phyloP scores from a whole-genome alignment of 257 asterid species.

The Solanum neorickii region DNA sequence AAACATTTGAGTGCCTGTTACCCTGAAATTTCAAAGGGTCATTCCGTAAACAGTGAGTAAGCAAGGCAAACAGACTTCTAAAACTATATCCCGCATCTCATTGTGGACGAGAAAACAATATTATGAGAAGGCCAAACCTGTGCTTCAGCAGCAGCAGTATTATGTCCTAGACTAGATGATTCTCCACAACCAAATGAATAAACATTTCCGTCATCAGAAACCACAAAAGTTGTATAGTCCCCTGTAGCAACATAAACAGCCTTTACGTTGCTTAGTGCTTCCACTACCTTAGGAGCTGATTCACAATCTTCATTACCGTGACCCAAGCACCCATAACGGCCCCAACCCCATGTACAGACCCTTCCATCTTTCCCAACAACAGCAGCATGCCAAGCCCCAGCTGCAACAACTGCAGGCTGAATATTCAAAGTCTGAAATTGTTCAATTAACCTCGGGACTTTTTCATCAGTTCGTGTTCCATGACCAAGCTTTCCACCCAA shows the following conservation, averaged over 20 bases:
- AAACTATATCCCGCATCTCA: background rate
- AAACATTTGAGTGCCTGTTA: constrained; percentile 48
- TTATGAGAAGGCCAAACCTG: constrained; percentile 46
- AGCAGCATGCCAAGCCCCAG: constrained; percentile 99
- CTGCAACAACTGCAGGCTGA: constrained; percentile 86
- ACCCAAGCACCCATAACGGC: constrained; percentile 96
- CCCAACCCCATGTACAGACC: constrained; percentile 99
- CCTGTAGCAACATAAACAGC: constrained; percentile 95
- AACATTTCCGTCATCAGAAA: constrained; percentile 75
- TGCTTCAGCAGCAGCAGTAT: constrained; percentile 44
- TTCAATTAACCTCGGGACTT: constrained; percentile 76
- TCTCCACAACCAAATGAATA: constrained; percentile 97
- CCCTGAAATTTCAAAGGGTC: constrained; percentile 28
- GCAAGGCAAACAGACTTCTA: background rate
- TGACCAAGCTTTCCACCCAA: constrained; percentile 99
- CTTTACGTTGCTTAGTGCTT: constrained; percentile 58
- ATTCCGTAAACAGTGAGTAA: background rate
- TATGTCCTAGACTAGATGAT: constrained; percentile 93
- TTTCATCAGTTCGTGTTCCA: constrained; percentile 74
- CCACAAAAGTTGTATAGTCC: constrained; percentile 89
- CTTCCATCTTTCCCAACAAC: constrained; percentile 94
- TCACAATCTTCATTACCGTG: constrained; percentile 97
- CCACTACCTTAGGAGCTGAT: constrained; percentile 83
- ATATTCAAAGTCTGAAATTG: constrained; percentile 64
- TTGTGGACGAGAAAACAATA: background rate